Evolutionary conservation across 2,329 filamentous ascomycete genomes (phyloP).

Genomic region (Zopfia rhizophila): DNA sequence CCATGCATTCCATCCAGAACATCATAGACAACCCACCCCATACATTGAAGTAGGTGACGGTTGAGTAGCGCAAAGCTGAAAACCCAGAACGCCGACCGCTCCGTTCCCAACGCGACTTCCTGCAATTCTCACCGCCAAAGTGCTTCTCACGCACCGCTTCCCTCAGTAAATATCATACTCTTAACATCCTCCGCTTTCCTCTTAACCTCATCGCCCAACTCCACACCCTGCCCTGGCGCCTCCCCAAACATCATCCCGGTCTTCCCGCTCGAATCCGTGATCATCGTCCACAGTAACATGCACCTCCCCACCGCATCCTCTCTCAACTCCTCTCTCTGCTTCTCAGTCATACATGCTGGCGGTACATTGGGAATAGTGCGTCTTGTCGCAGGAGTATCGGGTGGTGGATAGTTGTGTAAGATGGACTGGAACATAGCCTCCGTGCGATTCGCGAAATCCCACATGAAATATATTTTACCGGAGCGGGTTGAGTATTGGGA

Average conservation of each 20-base stretch:
- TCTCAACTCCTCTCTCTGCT: constrained; percentile 19
- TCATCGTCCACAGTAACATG: constrained; percentile 13
- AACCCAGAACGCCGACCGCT: too few relatives aligned
- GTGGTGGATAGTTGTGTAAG: constrained; percentile 15
- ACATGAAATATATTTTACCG: constrained; percentile 30
- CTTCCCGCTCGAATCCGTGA: constrained; percentile 20
- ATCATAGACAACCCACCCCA: too few relatives aligned
- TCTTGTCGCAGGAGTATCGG: constrained; percentile 22
- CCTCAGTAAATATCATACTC: too few relatives aligned
- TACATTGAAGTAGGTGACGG: too few relatives aligned
- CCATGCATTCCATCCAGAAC: too few relatives aligned
- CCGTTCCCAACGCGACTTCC: too few relatives aligned
- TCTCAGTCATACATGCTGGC: constrained; percentile 17
- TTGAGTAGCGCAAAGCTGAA: too few relatives aligned
- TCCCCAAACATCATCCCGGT: constrained; percentile 20
- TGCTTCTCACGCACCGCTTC: too few relatives aligned
- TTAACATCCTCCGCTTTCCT: constrained; percentile 10
- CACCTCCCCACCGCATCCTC: constrained; percentile 24
- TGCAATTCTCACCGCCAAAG: too few relatives aligned
- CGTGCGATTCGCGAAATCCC: constrained; percentile 25
- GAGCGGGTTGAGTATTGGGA: constrained; percentile 13
- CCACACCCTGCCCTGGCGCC: constrained; percentile 14
- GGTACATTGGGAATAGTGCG: constrained; percentile 12
- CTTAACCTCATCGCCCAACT: constrained; percentile 23
- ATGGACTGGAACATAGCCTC: constrained; percentile 26